These are phyloP conservation scores for Bipolaris zeicola DNA, from an alignment of 2,329 filamentous ascomycete genomes.

Conservation along the genomic window DNA sequence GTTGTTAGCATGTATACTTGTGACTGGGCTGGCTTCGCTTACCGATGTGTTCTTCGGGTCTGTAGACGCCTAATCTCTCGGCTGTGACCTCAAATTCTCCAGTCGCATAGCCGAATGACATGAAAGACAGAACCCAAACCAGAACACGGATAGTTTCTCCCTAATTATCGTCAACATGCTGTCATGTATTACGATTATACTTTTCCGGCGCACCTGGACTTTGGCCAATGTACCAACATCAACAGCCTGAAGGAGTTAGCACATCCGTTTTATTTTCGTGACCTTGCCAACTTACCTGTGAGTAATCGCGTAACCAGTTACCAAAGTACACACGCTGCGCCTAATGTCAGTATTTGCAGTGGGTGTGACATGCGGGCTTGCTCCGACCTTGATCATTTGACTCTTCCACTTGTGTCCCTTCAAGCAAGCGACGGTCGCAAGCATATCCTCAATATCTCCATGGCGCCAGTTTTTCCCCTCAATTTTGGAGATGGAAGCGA, in stretches of 20 bases:
- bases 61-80: constrained; percentile 55
- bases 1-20: constrained; percentile 1
- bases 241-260: constrained; percentile 56
- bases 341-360: constrained; percentile 21
- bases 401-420: constrained; percentile 51
- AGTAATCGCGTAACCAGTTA: constrained; percentile 58
- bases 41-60: constrained; percentile 58
- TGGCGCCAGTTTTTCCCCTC: constrained; percentile 59
- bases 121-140: constrained; percentile 61
- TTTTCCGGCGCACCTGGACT: constrained; percentile 47
- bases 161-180: constrained; percentile 28
- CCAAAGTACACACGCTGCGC: constrained; percentile 52
- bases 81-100: constrained; percentile 62
- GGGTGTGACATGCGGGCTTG: not conserved
- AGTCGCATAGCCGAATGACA: constrained; percentile 63
- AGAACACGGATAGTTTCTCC: constrained; percentile 61
- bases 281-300: constrained; percentile 52
- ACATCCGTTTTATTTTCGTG: constrained; percentile 31
- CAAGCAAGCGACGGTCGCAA: constrained; percentile 55
- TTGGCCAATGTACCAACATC: constrained; percentile 61
- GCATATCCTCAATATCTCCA: constrained; percentile 60
- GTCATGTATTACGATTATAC: not conserved
- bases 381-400: constrained; percentile 52
- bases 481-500: constrained; percentile 46
- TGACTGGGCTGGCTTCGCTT: constrained; percentile 1